Conservation (phyloP, 768 basidiomycete genomes). For the Panaeolus papilionaceus region DNA sequence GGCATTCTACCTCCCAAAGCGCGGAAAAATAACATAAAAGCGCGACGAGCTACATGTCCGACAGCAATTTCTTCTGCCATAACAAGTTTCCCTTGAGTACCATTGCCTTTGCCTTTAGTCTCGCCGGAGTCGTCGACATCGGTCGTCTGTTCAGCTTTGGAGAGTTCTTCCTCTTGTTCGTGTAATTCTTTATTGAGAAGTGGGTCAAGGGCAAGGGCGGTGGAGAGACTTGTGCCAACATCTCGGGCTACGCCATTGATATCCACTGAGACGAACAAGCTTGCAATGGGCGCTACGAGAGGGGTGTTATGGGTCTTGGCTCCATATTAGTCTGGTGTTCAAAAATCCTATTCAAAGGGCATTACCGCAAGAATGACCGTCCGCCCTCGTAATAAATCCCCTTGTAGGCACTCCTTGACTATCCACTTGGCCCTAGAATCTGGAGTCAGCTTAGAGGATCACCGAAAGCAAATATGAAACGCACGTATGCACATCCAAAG, state of each 20-base stretch:
- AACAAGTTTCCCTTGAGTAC: slow-evolving; percentile 60
- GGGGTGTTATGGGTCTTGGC: slow-evolving; percentile 53
- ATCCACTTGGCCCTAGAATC: slow-evolving; percentile 81
- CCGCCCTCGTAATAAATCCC: slow-evolving; percentile 70
- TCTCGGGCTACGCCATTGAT: slow-evolving; percentile 54
- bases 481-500: slow-evolving; percentile 51
- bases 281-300: slow-evolving; percentile 55
- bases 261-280: slow-evolving; percentile 59
- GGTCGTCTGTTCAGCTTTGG: slow-evolving; percentile 31
- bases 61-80: slow-evolving; percentile 65
- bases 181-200: slow-evolving; percentile 30
- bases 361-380: slow-evolving; percentile 79
- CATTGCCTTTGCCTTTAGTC: slow-evolving; percentile 28
- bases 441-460: not conserved
- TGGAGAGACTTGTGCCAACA: slow-evolving; percentile 51
- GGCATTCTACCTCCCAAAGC: slow-evolving; percentile 43
- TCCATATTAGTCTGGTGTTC: not conserved
- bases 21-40: slow-evolving; percentile 42
- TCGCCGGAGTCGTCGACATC: slow-evolving; percentile 21
- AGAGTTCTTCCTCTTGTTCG: slow-evolving; percentile 36
- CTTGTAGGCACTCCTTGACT: slow-evolving; percentile 74
- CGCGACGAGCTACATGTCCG: slow-evolving; percentile 29
- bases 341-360: not conserved
- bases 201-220: slow-evolving; percentile 47
- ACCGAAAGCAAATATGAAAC: not conserved